Evolutionary conservation across 805 yeast species (phyloP).

Genomic region (Schizosaccharomyces osmophilus): DNA sequence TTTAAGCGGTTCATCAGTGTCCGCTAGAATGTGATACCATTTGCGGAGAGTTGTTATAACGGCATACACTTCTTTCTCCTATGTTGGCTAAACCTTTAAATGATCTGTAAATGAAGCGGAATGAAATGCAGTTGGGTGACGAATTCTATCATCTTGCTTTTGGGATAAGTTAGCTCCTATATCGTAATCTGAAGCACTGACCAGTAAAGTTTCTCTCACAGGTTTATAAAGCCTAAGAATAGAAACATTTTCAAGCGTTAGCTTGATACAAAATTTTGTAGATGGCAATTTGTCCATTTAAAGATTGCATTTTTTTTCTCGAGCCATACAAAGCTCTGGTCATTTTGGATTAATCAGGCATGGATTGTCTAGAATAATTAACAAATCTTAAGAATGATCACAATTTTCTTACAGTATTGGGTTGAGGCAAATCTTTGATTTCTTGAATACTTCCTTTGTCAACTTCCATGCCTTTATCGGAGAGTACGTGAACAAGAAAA

Average conservation of each 20-base stretch:
- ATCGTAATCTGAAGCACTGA: slow-evolving; percentile 6
- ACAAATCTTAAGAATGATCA: slow-evolving; percentile 3
- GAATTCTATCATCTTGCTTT: not conserved
- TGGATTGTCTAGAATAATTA: slow-evolving; percentile 3
- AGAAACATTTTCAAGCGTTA: not conserved
- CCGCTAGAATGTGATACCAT: no score
- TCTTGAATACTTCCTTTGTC: slow-evolving; percentile 1
- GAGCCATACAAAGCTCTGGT: not conserved
- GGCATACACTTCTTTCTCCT: not conserved
- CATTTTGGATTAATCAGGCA: not conserved
- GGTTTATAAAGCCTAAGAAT: not conserved
- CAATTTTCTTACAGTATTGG: slow-evolving; percentile 3
- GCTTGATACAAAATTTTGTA: not conserved
- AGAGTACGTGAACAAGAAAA: slow-evolving; percentile 4
- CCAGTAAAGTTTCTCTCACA: not conserved
- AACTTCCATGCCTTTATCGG: slow-evolving; percentile 3
- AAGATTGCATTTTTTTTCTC: not conserved
- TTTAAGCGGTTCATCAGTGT: no score
- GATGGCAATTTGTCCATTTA: not conserved
- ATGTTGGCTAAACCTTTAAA: slow-evolving; percentile 6
- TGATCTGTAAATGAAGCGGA: not conserved
- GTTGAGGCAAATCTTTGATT: slow-evolving; percentile 4
- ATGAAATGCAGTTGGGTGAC: not conserved
- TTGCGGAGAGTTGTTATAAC: not conserved
- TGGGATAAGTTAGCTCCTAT: slow-evolving; percentile 3